Evolutionary conservation across 306 rosid species (phyloP).

Genomic region (Comarum palustre): DNA sequence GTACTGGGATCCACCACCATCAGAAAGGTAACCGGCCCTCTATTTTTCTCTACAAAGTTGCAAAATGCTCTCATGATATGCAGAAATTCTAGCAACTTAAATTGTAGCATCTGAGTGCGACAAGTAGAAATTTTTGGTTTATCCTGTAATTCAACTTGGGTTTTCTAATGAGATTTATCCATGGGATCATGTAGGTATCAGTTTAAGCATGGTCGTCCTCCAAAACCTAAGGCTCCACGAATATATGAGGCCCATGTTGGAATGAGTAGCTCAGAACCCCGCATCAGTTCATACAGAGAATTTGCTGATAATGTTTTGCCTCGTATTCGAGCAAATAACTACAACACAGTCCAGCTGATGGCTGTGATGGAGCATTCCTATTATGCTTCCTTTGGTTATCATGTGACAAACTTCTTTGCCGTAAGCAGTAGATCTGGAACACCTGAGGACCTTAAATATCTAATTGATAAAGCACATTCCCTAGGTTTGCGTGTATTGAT

Average conservation of each 20-base stretch:
- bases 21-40: conserved; percentile 54
- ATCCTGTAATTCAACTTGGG: not conserved
- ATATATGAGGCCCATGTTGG: conserved; percentile 97
- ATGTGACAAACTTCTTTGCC: conserved; percentile 87
- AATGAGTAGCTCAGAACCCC: conserved; percentile 92
- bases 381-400: conserved; percentile 97
- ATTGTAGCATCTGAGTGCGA: not conserved
- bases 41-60: conserved; percentile 26
- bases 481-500: conserved; percentile 77
- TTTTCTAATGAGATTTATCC: not conserved
- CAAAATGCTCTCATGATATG: conserved; percentile 3
- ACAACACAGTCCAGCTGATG: conserved; percentile 93
- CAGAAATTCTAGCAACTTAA: not conserved
- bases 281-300: conserved; percentile 76
- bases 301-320: conserved; percentile 88
- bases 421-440: conserved; percentile 95
- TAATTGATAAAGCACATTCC: conserved; percentile 89
- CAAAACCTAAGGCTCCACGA: conserved; percentile 68
- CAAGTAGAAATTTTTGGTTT: not conserved
- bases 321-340: conserved; percentile 77
- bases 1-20: conserved; percentile 77
- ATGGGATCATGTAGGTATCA: conserved; percentile 54
- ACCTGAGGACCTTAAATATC: conserved; percentile 93
- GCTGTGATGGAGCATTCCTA: conserved; percentile 98
- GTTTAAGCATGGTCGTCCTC: conserved; percentile 69